Evolutionary conservation across 2,329 filamentous ascomycete genomes (phyloP).

Genomic region (Aspergillus amoenus): DNA sequence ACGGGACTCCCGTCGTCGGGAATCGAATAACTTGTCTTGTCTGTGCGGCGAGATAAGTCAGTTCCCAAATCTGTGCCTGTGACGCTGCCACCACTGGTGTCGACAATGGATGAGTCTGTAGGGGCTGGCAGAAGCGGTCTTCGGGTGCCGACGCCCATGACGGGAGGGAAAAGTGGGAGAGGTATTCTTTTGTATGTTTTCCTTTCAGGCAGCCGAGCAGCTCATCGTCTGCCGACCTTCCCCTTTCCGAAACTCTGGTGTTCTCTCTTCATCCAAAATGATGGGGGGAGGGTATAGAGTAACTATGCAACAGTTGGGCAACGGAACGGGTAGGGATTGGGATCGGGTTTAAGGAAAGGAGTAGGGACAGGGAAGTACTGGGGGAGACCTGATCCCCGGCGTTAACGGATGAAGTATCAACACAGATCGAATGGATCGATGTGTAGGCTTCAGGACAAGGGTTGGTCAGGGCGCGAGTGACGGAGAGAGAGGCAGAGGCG

Average conservation of each 20-base stretch:
- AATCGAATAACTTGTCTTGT: slow-evolving; percentile 52
- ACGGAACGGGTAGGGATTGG: slow-evolving; percentile 6
- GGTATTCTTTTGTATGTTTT: slow-evolving; percentile 8
- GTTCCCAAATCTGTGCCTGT: slow-evolving; percentile 50
- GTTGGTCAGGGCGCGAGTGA: slow-evolving; percentile 10
- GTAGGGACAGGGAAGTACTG: slow-evolving; percentile 10
- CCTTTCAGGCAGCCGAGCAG: slow-evolving; percentile 30
- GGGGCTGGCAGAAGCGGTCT: slow-evolving; percentile 51
- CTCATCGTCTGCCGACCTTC: slow-evolving; percentile 32
- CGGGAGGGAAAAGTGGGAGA: slow-evolving; percentile 23
- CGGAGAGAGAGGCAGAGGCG: slow-evolving; percentile 17
- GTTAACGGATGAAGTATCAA: slow-evolving; percentile 20
- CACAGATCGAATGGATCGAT: slow-evolving; percentile 21
- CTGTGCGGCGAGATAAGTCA: slow-evolving; percentile 51
- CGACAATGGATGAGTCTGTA: slow-evolving; percentile 51
- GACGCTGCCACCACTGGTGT: slow-evolving; percentile 43
- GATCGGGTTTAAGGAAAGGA: slow-evolving; percentile 1
- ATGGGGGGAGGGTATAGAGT: not conserved
- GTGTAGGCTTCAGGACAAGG: slow-evolving; percentile 12
- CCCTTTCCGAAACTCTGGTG: slow-evolving; percentile 5
- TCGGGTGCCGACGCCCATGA: slow-evolving; percentile 51
- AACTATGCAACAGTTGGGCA: slow-evolving; percentile 3
- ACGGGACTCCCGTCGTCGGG: slow-evolving; percentile 69
- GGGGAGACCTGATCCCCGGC: slow-evolving; percentile 16
- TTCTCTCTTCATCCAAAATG: slow-evolving; percentile 7